phyloP scores from a whole-genome alignment of 2,329 filamentous ascomycete species.

The Nemania sp. region DNA sequence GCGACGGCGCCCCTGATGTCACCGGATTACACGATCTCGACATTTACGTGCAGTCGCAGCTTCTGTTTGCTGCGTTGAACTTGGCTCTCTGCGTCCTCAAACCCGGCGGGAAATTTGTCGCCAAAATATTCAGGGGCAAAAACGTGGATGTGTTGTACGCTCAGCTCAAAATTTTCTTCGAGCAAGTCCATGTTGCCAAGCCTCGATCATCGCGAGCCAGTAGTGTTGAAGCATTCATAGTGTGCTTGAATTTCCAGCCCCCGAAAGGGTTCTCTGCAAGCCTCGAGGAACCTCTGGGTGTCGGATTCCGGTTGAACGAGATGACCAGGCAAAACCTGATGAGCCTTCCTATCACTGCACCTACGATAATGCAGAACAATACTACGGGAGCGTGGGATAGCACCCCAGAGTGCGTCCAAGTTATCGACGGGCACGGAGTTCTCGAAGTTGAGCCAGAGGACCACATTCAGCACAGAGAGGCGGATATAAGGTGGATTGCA shows the following conservation, averaged over 20 bases:
- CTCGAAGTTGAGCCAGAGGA: conserved; percentile 66
- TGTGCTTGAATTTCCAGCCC: conserved; percentile 89
- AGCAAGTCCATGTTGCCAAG: conserved; percentile 89
- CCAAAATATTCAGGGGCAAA: conserved; percentile 95
- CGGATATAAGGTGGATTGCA: conserved; percentile 82
- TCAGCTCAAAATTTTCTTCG: conserved; percentile 92
- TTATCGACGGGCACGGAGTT: conserved; percentile 52
- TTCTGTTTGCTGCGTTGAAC: conserved; percentile 94
- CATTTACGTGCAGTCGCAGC: conserved; percentile 96
- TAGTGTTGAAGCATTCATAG: conserved; percentile 96
- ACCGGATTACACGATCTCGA: conserved; percentile 97
- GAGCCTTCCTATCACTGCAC: conserved; percentile 57
- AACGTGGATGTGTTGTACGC: conserved; percentile 97
- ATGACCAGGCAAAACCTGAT: conserved; percentile 61
- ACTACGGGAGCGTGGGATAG: conserved; percentile 59
- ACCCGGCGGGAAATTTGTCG: conserved; percentile 94
- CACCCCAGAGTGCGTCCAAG: conserved; percentile 36
- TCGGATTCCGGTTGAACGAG: conserved; percentile 65
- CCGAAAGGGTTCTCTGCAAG: conserved; percentile 81
- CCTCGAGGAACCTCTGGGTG: conserved; percentile 79
- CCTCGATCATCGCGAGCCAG: conserved; percentile 94
- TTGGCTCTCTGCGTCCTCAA: conserved; percentile 92
- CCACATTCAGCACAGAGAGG: conserved; percentile 50
- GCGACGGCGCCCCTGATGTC: conserved; percentile 95
- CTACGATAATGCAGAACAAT: conserved; percentile 60